These are phyloP conservation scores for Fusarium vanettenii DNA, from an alignment of 2,329 filamentous ascomycete species.

Conservation along the genomic window DNA sequence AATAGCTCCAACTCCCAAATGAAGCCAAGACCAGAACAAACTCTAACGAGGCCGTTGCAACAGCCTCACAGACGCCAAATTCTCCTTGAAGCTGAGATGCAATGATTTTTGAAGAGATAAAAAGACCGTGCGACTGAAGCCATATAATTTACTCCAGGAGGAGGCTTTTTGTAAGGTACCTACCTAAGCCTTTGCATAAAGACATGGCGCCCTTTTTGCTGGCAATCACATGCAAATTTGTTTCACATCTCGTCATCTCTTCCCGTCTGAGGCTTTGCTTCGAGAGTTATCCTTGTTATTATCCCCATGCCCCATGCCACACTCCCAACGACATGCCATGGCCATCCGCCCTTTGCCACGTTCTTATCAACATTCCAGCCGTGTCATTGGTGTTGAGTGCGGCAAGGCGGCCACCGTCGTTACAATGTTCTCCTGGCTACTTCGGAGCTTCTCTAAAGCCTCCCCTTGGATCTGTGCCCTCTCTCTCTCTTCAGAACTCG, in stretches of 20 bases:
- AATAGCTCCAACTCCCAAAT: neutral
- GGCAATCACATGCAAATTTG: constrained; percentile 42
- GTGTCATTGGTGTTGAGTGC: constrained; percentile 30
- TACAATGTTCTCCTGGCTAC: constrained; percentile 2
- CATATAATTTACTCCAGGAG: neutral
- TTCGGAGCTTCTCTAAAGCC: constrained; percentile 13
- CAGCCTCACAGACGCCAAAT: neutral
- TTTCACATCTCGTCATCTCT: constrained; percentile 34
- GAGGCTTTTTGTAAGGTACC: constrained; percentile 10
- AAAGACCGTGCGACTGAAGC: constrained; percentile 1
- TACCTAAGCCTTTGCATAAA: constrained; percentile 10
- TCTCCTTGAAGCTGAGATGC: neutral
- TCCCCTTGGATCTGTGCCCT: constrained; percentile 3
- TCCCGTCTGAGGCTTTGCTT: constrained; percentile 7
- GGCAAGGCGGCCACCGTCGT: constrained; percentile 18
- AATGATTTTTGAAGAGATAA: neutral
- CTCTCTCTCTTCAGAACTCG: neutral
- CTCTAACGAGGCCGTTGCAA: neutral
- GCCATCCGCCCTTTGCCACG: constrained; percentile 34
- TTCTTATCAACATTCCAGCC: constrained; percentile 34
- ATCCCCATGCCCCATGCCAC: constrained; percentile 3
- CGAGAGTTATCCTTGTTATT: constrained; percentile 6
- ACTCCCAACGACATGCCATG: constrained; percentile 25
- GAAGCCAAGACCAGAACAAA: neutral
- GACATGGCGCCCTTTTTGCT: constrained; percentile 7